Percentiles rank a stretch among this genome's conserved stretches.
These are phyloP conservation scores for Rickenella mellea DNA, from an alignment of 768 basidiomycete species.

Conservation along the genomic window DNA sequence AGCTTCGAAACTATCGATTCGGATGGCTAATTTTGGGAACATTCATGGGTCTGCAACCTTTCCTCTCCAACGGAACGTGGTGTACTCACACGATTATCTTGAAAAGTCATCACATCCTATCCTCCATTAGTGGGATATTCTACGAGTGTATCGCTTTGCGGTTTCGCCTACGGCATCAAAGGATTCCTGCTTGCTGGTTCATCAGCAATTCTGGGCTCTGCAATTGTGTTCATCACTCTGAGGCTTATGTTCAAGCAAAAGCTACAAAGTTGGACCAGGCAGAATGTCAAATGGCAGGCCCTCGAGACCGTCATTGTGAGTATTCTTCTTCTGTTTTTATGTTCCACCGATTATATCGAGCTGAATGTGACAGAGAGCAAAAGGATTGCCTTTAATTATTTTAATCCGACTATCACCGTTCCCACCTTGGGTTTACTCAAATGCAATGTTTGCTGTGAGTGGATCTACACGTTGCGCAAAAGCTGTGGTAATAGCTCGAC, in stretches of 20 bases:
- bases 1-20: constrained; percentile 45
- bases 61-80: background rate
- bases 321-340: constrained; percentile 4
- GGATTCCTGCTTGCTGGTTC: constrained; percentile 60
- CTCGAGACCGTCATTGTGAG: constrained; percentile 67
- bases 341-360: background rate
- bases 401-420: constrained; percentile 75
- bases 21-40: constrained; percentile 52
- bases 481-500: background rate
- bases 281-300: constrained; percentile 69
- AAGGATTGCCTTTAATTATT: constrained; percentile 74
- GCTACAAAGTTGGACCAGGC: constrained; percentile 48
- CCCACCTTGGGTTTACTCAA: constrained; percentile 86
- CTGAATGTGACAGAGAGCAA: constrained; percentile 38
- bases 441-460: constrained; percentile 67
- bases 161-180: constrained; percentile 76
- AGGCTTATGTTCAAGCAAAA: constrained; percentile 47
- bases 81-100: background rate
- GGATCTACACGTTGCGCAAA: background rate
- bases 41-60: constrained; percentile 37
- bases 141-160: constrained; percentile 55
- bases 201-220: constrained; percentile 56
- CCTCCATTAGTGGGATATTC: constrained; percentile 63
- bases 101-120: constrained; percentile 38
- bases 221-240: constrained; percentile 48